These are phyloP conservation scores for Cytospora schulzeri DNA, from an alignment of 2,329 filamentous ascomycete species.

Conservation along the genomic window DNA sequence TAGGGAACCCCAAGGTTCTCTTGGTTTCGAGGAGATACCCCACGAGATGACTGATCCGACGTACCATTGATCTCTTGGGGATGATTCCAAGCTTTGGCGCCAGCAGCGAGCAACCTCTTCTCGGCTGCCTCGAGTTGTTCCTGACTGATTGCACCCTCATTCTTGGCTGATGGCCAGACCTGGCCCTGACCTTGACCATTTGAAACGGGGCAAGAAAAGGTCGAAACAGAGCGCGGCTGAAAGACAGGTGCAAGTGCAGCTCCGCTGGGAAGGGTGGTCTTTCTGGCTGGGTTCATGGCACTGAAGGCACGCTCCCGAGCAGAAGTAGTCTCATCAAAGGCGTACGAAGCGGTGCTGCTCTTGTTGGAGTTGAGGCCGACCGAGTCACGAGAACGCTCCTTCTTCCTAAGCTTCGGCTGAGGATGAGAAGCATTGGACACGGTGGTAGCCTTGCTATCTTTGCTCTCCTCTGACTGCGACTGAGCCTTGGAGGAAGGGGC, in stretches of 20 bases:
- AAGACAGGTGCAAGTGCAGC: constrained; percentile 54
- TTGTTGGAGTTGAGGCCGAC: constrained; percentile 23
- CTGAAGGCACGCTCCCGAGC: constrained; percentile 26
- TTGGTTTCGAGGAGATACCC: not conserved
- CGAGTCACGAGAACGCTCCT: constrained; percentile 27
- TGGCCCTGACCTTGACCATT: constrained; percentile 9
- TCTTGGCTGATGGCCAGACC: constrained; percentile 24
- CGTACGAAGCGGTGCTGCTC: constrained; percentile 30
- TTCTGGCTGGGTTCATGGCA: constrained; percentile 36
- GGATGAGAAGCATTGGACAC: constrained; percentile 24
- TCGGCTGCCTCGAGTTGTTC: constrained; percentile 24
- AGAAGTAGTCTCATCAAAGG: constrained; percentile 37
- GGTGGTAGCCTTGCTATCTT: constrained; percentile 25
- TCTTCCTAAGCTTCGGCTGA: constrained; percentile 25
- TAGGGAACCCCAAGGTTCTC: constrained; percentile 47
- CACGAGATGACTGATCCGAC: constrained; percentile 4
- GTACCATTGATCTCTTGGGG: constrained; percentile 13
- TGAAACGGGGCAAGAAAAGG: constrained; percentile 26
- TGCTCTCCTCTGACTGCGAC: constrained; percentile 28
- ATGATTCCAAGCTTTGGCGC: constrained; percentile 19
- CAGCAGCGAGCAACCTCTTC: constrained; percentile 22
- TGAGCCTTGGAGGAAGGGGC: constrained; percentile 34
- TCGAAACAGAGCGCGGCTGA: constrained; percentile 42
- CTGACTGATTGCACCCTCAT: constrained; percentile 15
- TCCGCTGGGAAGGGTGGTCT: constrained; percentile 45